phyloP scores from a whole-genome alignment of 768 basidiomycete genomes.

The Cystofilobasidium capitatum region DNA sequence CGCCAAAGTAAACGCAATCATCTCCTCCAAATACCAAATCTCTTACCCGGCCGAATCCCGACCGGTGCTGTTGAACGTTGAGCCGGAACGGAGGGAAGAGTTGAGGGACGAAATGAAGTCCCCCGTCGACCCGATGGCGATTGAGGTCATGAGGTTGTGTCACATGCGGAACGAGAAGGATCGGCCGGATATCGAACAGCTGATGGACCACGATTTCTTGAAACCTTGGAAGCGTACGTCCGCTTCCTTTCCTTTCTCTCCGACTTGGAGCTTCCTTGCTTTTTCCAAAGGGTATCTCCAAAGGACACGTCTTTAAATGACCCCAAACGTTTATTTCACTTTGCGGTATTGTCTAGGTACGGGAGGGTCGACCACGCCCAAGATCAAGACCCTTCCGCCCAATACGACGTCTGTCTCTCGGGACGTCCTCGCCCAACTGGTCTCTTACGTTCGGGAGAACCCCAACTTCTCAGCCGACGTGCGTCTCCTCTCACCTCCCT shows the following conservation, averaged over 20 bases:
- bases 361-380: not conserved
- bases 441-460: not conserved
- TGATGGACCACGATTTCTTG: slow-evolving; percentile 74
- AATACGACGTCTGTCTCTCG: not conserved
- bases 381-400: not conserved
- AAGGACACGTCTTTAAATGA: too few species aligned
- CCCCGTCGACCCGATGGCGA: slow-evolving; percentile 63
- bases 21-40: slow-evolving; percentile 63
- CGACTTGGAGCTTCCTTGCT: too few species aligned
- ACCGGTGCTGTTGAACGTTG: slow-evolving; percentile 3
- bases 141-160: slow-evolving; percentile 73
- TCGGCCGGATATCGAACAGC: slow-evolving; percentile 73
- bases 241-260: not conserved
- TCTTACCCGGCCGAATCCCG: slow-evolving; percentile 53
- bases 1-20: slow-evolving; percentile 88
- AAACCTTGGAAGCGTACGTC: slow-evolving; percentile 30
- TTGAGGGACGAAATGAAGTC: slow-evolving; percentile 59
- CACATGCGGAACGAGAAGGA: slow-evolving; percentile 68
- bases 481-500: not conserved
- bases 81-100: slow-evolving; percentile 42
- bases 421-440: not conserved
- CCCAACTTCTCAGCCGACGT: not conserved
- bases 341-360: not conserved
- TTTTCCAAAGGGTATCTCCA: too few species aligned
- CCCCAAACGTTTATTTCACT: not conserved